These are phyloP conservation scores for Globisporangium polare DNA, from an alignment of 352 stramenopile genomes.

Conservation along the genomic window DNA sequence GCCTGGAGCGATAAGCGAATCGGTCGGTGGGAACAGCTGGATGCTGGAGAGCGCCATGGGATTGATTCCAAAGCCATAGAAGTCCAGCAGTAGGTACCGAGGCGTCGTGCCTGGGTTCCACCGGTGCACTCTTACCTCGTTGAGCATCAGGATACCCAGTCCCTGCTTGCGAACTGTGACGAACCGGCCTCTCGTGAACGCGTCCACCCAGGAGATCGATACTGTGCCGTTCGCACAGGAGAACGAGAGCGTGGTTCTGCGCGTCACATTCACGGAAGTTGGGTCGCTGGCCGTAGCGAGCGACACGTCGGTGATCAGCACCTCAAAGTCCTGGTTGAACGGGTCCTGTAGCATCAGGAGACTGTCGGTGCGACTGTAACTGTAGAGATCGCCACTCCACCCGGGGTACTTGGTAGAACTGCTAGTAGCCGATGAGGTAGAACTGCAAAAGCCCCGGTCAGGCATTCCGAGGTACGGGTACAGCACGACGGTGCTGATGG, in stretches of 20 bases:
- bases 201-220: constrained; percentile 30
- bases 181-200: constrained; percentile 43
- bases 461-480: constrained; percentile 45
- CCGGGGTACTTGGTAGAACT: constrained; percentile 14
- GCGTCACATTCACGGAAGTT: constrained; percentile 11
- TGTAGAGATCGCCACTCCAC: constrained; percentile 43
- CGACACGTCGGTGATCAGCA: constrained; percentile 31
- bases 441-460: constrained; percentile 31
- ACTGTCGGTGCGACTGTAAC: constrained; percentile 29
- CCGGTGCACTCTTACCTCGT: constrained; percentile 55
- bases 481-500: constrained; percentile 43
- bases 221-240: constrained; percentile 38
- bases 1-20: constrained; percentile 12
- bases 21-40: constrained; percentile 43
- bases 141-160: constrained; percentile 47
- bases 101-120: constrained; percentile 55
- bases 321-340: constrained; percentile 51
- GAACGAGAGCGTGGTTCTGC: constrained; percentile 34
- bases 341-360: constrained; percentile 42
- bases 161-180: constrained; percentile 43
- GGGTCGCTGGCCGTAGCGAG: constrained; percentile 18
- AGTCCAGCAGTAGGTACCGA: constrained; percentile 43
- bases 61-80: constrained; percentile 33
- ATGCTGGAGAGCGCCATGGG: constrained; percentile 41
- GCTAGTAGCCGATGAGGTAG: not conserved